Evolutionary conservation across 441 rosid genomes (phyloP), one percentile per base, ranked within the genome.

Genomic region (Daphne laureola): DNA sequence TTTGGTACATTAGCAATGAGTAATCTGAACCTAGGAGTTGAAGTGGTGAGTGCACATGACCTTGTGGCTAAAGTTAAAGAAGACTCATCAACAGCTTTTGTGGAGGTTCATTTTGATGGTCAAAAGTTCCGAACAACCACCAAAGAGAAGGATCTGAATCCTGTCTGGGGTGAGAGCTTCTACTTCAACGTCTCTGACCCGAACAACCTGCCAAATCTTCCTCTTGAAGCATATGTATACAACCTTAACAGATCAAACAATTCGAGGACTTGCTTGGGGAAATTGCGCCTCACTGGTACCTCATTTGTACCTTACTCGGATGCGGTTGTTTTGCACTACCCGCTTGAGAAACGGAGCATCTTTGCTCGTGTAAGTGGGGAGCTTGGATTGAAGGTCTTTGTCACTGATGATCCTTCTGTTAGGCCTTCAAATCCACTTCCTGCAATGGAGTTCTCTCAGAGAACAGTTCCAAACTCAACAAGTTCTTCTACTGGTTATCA

Each of bases 121-220:
- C 95, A 93, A 73, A 83, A 57, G 58, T 73, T 79, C 61, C 92
- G 79, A 49, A 85, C 96, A 44, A 57, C 87, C 3, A 73, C 55
- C 9, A 93, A 89, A 71, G 71, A 74, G 15, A 83, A 75, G 35
- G 97, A 85, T 68, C 79, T 75, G 5, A 78, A 61, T 61, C 98
- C 98, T 2, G 80, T 82, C 14, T 93, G 97, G 97, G 82, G 82
- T 51, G 97, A 93, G 60, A 82, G 54, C 54, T 89, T 89, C 78
- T 87, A 71, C 70, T 87, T 93, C 89, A 83, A 85, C 57, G 66
- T 93, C 45, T 78, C 95, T 12, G 75, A 93, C 61, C 81, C 97
- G 18, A 76, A 55, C 71, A 77, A 59, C 62, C 59, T 93, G 7
- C 48, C 75, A 2, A 69, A 75, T 65, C 86, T 78, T 49, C 43